Base-by-base conservation (phyloP, 164 flowering plant species). In the Echeveria elegans region DNA sequence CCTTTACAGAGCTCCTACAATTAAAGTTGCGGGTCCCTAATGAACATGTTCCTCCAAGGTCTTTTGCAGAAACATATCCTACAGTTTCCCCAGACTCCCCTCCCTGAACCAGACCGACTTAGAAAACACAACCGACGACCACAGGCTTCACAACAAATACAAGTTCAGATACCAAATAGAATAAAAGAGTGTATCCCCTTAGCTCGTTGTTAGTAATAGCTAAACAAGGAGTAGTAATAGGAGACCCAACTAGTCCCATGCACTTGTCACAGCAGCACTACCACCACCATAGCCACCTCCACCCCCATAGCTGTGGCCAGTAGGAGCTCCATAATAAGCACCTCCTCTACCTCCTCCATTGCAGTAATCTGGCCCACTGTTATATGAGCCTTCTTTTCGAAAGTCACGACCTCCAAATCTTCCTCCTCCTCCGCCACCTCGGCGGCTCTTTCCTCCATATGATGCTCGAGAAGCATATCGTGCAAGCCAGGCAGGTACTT, bases 401-500 rank as follows among this genome's bases (percentile, higher is more conserved):
- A 80, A 85, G 61, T 83, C 88, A 64, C 88, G 82, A 47, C 83
- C 81, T 60, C 88, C 88, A 76, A 82, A 85, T 5, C 83, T 80
- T 16, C 82, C 85, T 45, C 37, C 37, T 3, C 83, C 85, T 6
- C 59, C 86, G 18, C 79, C 62, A 2, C 86, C 77, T 68, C 76
- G 75, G 59, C 79, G 83, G 47, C 70, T 80, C 12, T 82, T 78
- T 38, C 88, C 84, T 6, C 86, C 78, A 69, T 72, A 79, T 24
- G 79, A 67, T 11, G 85, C 71, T 30, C 89, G 68, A 18, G 84
- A 71, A 2, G 92, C 89, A 80, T 73, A 87, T 19, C 85, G 85
- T 1, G 76, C 43, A 6, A 85, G 83, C 89, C 92, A 87, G 60
- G 77, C 79, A 45, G 89, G 92, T 0, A 87, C 92, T 71, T 85